Evolutionary conservation across 768 basidiomycete genomes (phyloP).

Genomic region (Daedaleopsis nitida): DNA sequence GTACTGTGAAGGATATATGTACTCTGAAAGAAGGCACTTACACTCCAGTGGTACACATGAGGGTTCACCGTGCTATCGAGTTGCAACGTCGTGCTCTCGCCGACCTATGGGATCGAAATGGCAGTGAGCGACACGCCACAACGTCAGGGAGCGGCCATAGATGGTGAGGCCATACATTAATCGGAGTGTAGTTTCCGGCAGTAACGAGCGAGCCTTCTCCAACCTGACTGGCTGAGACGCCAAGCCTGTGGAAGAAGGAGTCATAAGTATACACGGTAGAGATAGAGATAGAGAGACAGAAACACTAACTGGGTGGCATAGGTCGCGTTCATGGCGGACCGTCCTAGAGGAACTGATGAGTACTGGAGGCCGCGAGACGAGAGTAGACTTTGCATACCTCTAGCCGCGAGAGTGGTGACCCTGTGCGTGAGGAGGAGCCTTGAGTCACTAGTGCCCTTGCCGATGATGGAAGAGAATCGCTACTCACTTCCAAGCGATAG

Average conservation of each 20-base stretch:
- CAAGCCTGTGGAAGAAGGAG: neutral
- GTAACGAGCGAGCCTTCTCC: neutral
- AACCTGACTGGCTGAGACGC: constrained; percentile 2
- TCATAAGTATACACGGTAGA: neutral
- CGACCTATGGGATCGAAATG: neutral
- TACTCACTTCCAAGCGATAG: constrained; percentile 13
- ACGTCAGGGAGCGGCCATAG: too few relatives aligned
- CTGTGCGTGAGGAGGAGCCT: neutral
- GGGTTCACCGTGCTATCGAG: neutral
- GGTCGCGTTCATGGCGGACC: constrained; percentile 2
- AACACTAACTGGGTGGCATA: constrained; percentile 1
- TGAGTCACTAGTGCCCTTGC: neutral
- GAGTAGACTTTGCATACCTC: neutral
- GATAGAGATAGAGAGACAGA: neutral
- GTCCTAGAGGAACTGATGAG: neutral
- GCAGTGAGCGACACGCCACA: neutral
- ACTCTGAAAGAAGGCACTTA: neutral
- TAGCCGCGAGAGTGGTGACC: constrained; percentile 1
- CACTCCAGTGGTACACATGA: constrained; percentile 2
- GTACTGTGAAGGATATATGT: neutral
- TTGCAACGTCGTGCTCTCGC: neutral
- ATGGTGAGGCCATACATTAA: neutral
- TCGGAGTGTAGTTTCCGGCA: constrained; percentile 12
- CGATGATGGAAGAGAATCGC: too few relatives aligned
- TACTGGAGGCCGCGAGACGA: too few relatives aligned